Conservation (phyloP, 2,329 filamentous ascomycete genomes). For the Aspergillus pseudotamarii region DNA sequence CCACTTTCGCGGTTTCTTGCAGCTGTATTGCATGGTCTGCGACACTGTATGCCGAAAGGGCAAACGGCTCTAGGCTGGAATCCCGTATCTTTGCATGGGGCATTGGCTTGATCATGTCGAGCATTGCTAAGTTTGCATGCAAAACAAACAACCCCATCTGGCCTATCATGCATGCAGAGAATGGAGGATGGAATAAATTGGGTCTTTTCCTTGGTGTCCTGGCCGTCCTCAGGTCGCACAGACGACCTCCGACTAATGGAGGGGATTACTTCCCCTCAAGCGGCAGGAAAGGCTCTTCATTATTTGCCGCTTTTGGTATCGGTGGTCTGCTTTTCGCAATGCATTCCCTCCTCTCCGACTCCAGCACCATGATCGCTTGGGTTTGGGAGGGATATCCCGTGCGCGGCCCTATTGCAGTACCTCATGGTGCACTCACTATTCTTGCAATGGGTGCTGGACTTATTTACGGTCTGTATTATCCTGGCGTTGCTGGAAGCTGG, state of each 20-base stretch:
- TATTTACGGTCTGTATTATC: slow-evolving; percentile 72
- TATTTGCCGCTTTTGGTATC: slow-evolving; percentile 75
- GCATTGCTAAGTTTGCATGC: slow-evolving; percentile 88
- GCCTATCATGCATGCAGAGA: slow-evolving; percentile 87
- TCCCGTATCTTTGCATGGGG: slow-evolving; percentile 78
- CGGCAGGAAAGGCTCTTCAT: slow-evolving; percentile 66
- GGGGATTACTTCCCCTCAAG: slow-evolving; percentile 54
- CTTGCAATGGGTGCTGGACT: slow-evolving; percentile 84
- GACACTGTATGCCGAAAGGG: slow-evolving; percentile 76
- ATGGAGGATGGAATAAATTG: slow-evolving; percentile 89
- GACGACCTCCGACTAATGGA: slow-evolving; percentile 59
- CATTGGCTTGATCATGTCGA: slow-evolving; percentile 81
- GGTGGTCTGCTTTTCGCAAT: slow-evolving; percentile 85
- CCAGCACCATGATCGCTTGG: slow-evolving; percentile 98
- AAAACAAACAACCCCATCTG: slow-evolving; percentile 95
- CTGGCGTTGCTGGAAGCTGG: slow-evolving; percentile 75
- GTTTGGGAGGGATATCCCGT: slow-evolving; percentile 96
- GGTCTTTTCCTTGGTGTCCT: slow-evolving; percentile 76
- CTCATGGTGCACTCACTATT: slow-evolving; percentile 87
- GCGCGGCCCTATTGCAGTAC: slow-evolving; percentile 80
- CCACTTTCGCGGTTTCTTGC: slow-evolving; percentile 79
- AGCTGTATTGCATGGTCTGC: slow-evolving; percentile 83
- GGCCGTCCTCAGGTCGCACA: slow-evolving; percentile 74
- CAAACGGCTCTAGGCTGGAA: slow-evolving; percentile 75
- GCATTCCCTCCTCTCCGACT: slow-evolving; percentile 92